Conservation (phyloP, 2,329 filamentous ascomycete species). For the Akanthomyces uredinophilus region DNA sequence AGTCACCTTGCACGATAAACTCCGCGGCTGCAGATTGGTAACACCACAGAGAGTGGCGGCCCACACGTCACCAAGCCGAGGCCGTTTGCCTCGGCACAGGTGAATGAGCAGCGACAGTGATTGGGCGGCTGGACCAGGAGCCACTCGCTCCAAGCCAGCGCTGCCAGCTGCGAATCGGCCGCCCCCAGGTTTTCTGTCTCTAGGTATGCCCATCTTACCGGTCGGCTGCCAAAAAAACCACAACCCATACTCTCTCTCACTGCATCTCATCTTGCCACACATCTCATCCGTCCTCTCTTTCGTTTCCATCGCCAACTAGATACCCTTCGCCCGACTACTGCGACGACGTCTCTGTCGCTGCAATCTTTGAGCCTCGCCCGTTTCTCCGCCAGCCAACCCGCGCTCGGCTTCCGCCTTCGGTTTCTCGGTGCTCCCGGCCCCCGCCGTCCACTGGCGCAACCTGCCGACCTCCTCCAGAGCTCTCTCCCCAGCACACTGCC, state of each 20-base stretch:
- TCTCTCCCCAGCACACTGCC: not conserved
- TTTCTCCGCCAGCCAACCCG: not conserved
- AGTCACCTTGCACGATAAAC: not conserved
- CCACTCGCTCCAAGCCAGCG: no score
- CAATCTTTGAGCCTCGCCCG: not conserved
- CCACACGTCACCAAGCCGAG: constrained; percentile 1
- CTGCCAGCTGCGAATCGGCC: not conserved
- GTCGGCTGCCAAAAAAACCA: not conserved
- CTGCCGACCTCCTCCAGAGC: constrained; percentile 8
- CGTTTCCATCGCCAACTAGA: not conserved
- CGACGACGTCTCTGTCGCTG: not conserved
- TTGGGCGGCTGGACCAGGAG: not conserved
- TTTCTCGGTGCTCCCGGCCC: constrained; percentile 9
- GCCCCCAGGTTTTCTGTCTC: not conserved
- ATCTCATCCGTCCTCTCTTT: not conserved
- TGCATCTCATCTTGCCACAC: not conserved
- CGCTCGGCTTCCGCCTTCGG: constrained; percentile 2
- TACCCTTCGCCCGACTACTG: not conserved
- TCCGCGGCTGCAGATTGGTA: not conserved
- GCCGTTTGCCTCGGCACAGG: constrained; percentile 8
- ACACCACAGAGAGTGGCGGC: not conserved
- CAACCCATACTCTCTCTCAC: not conserved
- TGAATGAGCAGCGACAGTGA: not conserved
- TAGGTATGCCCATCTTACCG: not conserved
- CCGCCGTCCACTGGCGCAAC: constrained; percentile 11